Conservation (phyloP, 2,329 filamentous ascomycete species). For the Leptosphaerulina australis region DNA sequence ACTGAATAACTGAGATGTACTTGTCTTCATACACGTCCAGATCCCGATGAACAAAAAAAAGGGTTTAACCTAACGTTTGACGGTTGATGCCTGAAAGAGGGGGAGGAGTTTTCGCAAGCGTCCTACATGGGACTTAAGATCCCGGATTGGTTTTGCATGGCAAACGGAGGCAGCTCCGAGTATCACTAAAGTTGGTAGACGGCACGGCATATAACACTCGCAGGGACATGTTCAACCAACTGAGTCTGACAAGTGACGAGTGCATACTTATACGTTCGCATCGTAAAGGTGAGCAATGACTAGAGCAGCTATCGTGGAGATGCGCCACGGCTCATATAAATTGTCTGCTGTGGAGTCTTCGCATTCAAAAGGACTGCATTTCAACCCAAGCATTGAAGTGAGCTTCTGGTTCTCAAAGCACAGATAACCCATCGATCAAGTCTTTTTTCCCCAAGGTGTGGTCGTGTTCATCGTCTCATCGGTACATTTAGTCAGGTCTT, state of each 20-base stretch:
- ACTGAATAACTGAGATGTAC: not conserved
- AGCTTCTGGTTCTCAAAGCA: slow-evolving; percentile 2
- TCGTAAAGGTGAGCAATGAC: not conserved
- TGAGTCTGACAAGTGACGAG: not conserved
- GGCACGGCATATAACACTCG: slow-evolving; percentile 1
- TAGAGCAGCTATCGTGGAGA: not conserved
- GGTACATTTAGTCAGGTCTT: not conserved
- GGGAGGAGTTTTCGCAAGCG: not conserved
- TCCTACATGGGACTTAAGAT: not conserved
- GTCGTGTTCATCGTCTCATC: slow-evolving; percentile 1
- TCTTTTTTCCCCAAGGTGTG: not conserved
- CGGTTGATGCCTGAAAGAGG: not conserved
- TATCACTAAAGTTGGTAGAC: not conserved
- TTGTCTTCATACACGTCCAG: not conserved
- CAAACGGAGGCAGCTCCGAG: slow-evolving; percentile 1
- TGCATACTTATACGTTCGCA: not conserved
- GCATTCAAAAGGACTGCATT: not conserved
- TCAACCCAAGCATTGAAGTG: not conserved
- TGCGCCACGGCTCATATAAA: not conserved
- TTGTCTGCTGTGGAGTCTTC: not conserved
- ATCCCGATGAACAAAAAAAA: not conserved
- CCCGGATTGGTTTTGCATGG: not conserved
- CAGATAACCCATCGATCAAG: not conserved
- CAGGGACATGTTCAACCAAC: not conserved
- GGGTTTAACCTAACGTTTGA: not conserved